Conservation (phyloP, 192 early-diverging fungal genomes). For the Backusella luteola region DNA sequence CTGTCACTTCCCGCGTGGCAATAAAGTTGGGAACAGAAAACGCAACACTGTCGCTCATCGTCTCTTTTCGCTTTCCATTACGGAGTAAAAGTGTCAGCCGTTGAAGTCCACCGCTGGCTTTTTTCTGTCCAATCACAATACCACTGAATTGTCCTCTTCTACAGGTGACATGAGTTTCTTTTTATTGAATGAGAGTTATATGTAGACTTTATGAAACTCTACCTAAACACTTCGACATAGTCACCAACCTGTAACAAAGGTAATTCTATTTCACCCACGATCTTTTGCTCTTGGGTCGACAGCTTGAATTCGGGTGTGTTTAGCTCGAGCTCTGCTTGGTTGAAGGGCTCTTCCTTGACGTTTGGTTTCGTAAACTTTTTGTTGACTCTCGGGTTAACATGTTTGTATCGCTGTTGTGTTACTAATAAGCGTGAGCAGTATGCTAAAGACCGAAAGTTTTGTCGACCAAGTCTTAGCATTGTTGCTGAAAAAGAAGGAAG, state of each 20-base stretch:
- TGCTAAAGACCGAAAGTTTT: not conserved
- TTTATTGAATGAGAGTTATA: too few species aligned
- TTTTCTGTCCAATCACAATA: conserved; percentile 21
- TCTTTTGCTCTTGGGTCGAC: not conserved
- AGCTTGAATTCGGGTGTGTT: not conserved
- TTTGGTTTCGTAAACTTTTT: not conserved
- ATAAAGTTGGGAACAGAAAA: conserved; percentile 45
- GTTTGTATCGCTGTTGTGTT: not conserved
- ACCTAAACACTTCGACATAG: conserved; percentile 32
- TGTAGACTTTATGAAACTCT: not conserved
- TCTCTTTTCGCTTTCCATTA: conserved; percentile 12
- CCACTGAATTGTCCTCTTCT: conserved; percentile 29
- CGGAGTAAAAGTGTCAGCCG: conserved; percentile 18
- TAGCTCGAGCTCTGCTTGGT: not conserved
- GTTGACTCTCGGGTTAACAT: not conserved
- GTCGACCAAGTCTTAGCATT: not conserved
- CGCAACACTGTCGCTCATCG: conserved; percentile 40
- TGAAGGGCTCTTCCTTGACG: not conserved
- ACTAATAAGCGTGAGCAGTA: not conserved
- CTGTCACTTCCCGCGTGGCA: conserved; percentile 4
- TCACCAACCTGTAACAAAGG: conserved; percentile 15
- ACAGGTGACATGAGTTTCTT: not conserved
- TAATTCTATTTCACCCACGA: not conserved
- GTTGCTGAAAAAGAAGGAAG: not conserved
- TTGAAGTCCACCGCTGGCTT: conserved; percentile 24